Evolutionary conservation across 371 early-diverging fungal species (phyloP).

Genomic region (Capniomyces stellatus): DNA sequence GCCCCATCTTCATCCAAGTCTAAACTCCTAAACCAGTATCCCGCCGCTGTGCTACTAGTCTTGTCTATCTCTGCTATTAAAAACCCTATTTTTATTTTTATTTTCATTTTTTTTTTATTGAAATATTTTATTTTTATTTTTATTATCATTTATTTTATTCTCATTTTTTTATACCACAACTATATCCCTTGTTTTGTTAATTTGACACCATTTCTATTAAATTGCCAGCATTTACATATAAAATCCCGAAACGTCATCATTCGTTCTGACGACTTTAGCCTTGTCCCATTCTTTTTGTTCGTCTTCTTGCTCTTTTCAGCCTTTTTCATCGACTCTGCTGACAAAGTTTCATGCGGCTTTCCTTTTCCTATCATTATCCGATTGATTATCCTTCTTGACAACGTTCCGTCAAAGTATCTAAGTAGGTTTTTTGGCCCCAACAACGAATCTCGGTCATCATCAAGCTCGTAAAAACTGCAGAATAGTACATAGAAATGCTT

Average conservation of each 20-base stretch:
- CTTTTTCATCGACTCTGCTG: constrained; percentile 10
- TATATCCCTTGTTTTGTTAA: too few relatives aligned
- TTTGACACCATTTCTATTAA: too few relatives aligned
- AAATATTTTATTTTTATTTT: too few relatives aligned
- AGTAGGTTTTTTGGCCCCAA: constrained; percentile 40
- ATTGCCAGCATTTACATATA: constrained; percentile 25
- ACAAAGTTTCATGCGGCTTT: constrained; percentile 16
- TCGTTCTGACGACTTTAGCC: constrained; percentile 13
- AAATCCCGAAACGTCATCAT: constrained; percentile 39
- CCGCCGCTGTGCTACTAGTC: constrained; percentile 49
- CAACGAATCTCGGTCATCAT: constrained; percentile 51
- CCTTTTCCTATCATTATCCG: constrained; percentile 39
- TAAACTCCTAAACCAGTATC: constrained; percentile 87
- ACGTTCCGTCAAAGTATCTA: constrained; percentile 40
- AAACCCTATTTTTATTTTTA: too few relatives aligned
- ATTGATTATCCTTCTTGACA: constrained; percentile 35
- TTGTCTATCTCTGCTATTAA: constrained; percentile 77
- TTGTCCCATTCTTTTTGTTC: constrained; percentile 13
- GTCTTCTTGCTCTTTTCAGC: constrained; percentile 14
- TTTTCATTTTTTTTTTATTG: too few relatives aligned
- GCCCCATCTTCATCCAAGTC: constrained; percentile 82
- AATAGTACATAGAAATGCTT: constrained; percentile 92
- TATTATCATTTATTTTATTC: too few relatives aligned
- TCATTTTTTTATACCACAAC: too few relatives aligned
- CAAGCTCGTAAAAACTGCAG: constrained; percentile 87